phyloP scores from a whole-genome alignment of 1,284 basidiomycete species.

The Dichomitus squalens region DNA sequence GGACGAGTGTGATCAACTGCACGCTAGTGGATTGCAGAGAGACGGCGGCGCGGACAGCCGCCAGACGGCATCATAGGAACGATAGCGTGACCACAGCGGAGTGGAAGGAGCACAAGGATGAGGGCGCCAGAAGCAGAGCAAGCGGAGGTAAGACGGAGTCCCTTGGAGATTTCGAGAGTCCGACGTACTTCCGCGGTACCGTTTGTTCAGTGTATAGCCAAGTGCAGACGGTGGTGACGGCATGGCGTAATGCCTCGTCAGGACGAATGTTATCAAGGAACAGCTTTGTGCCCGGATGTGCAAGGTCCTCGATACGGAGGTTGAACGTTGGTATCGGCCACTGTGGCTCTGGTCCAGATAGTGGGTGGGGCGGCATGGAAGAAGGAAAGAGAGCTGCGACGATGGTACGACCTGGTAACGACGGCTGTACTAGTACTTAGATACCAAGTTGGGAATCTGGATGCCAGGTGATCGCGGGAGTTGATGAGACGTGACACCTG shows the following conservation, averaged over 20 bases:
- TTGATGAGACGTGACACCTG: background rate
- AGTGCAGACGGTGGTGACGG: constrained; percentile 54
- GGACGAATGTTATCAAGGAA: constrained; percentile 59
- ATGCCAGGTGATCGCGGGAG: too few relatives aligned
- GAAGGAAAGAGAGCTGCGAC: constrained; percentile 38
- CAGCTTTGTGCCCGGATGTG: constrained; percentile 55
- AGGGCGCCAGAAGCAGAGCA: constrained; percentile 7
- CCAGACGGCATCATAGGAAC: constrained; percentile 8
- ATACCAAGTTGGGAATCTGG: background rate
- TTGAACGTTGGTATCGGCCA: constrained; percentile 61
- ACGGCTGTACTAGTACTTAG: background rate
- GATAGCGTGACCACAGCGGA: constrained; percentile 11
- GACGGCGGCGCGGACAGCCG: constrained; percentile 15
- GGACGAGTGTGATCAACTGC: constrained; percentile 39
- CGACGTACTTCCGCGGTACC: constrained; percentile 53
- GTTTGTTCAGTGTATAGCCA: constrained; percentile 63
- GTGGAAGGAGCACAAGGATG: background rate
- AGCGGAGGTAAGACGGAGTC: background rate
- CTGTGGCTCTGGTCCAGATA: constrained; percentile 30
- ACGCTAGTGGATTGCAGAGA: constrained; percentile 36
- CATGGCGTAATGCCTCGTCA: constrained; percentile 47
- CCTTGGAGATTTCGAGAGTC: background rate
- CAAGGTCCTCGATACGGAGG: constrained; percentile 59
- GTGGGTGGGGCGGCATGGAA: constrained; percentile 32
- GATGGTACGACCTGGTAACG: background rate